Base-by-base conservation (phyloP, 768 basidiomycete species). In the Podaxis mareebaensis region DNA sequence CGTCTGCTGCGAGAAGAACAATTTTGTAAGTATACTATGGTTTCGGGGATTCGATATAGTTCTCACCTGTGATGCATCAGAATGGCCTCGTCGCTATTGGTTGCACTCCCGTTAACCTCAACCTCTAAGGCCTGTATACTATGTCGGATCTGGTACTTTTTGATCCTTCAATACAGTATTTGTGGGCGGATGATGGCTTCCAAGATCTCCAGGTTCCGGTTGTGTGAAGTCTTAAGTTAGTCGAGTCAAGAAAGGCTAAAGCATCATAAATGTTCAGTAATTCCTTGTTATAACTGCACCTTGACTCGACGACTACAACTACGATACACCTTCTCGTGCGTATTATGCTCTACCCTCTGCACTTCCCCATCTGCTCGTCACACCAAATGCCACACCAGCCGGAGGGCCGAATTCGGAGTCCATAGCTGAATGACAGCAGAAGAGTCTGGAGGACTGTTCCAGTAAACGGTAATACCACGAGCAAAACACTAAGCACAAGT, bases 1-100 rank as follows among this genome's bases (percentile, higher is more conserved):
- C 13, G 73, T 74, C 49, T 75, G 74, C 68, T 76, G 74, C 73
- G 65, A 67, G 26, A 59, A 64, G 36, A 74, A 74, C 60, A 64
- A 46, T 58, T 74, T 74, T 66, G 53, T 20, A 15, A 44, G 42
- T 20, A 17, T 5, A 2, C 15, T 4, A n/a, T 26, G 26, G n/a
- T n/a, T 15, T 15, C 42, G 15, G 15, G 15, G 17, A 15, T 17
- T 15, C 15, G 42, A 12, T 17, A 44, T 44, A 3, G 3, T n/a
- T 2, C 42, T 44, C 42, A n/a, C 42, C 15, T 6, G n/a, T n/a
- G n/a, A n/a, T n/a, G 26, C 22, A 24, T 15, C 55, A 63, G 55
- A 52, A 63, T 33, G 58, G 62, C 22, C 13, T 46, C 33, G 30
- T 64, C 7, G 49, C 53, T 7, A 3, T 64, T 44, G 52, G 58